phyloP scores from a whole-genome alignment of 2,329 filamentous ascomycete species.

The Paraphaeosphaeria sporulosa region DNA sequence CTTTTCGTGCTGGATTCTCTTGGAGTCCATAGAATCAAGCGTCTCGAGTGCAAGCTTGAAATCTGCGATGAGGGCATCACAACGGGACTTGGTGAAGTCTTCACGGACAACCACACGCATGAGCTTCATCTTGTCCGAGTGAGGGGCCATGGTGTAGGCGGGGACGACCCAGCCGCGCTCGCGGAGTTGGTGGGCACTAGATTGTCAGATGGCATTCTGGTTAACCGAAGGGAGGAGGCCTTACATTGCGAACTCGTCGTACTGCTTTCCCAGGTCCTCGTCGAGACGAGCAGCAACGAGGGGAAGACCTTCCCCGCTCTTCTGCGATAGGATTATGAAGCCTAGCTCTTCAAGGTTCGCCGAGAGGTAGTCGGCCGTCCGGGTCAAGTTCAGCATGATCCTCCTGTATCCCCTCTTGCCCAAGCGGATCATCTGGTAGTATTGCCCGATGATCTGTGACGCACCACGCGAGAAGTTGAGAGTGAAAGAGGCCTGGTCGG shows the following conservation, averaged over 20 bases:
- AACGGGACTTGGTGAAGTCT: constrained; percentile 84
- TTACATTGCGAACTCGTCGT: constrained; percentile 62
- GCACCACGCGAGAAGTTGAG: constrained; percentile 98
- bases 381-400: constrained; percentile 94
- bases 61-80: constrained; percentile 78
- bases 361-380: constrained; percentile 86
- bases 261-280: constrained; percentile 60
- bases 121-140: constrained; percentile 85
- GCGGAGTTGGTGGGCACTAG: constrained; percentile 78
- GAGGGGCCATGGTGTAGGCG: constrained; percentile 95
- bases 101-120: constrained; percentile 91
- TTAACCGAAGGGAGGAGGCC: constrained; percentile 10
- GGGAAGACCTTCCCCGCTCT: constrained; percentile 78
- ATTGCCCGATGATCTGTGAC: constrained; percentile 93
- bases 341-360: constrained; percentile 75
- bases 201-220: constrained; percentile 7
- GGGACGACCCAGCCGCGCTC: constrained; percentile 92
- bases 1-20: constrained; percentile 73
- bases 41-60: constrained; percentile 78
- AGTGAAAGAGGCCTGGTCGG: constrained; percentile 93
- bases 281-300: constrained; percentile 88
- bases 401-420: constrained; percentile 90
- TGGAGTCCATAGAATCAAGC: constrained; percentile 76
- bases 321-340: constrained; percentile 88
- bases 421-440: constrained; percentile 95